Evolutionary conservation across 2,329 filamentous ascomycete species (phyloP).

Genomic region (Bipolaris oryzae): DNA sequence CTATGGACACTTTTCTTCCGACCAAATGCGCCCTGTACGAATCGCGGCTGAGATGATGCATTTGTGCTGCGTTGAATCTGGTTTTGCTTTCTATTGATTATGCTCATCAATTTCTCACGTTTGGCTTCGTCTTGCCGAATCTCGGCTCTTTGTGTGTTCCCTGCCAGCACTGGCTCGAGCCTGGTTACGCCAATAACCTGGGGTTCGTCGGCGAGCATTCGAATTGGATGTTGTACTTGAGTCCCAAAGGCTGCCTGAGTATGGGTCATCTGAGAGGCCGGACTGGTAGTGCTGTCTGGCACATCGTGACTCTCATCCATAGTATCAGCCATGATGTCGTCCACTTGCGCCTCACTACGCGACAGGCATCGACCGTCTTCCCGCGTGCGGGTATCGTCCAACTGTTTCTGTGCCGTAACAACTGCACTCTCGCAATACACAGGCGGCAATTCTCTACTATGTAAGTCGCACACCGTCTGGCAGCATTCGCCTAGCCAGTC

Average conservation of each 20-base stretch:
- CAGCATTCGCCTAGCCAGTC: conserved; percentile 18
- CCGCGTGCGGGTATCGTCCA: conserved; percentile 18
- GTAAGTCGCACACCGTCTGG: not conserved
- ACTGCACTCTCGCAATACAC: conserved; percentile 18
- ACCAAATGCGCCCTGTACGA: not conserved
- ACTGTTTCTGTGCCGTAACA: conserved; percentile 7
- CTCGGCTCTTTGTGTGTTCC: conserved; percentile 23
- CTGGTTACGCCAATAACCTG: conserved; percentile 20
- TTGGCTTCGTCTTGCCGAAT: conserved; percentile 11
- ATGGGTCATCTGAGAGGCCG: conserved; percentile 24
- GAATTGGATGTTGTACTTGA: conserved; percentile 22
- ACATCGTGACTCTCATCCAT: not conserved
- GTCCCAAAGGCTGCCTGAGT: conserved; percentile 34
- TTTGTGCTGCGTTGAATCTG: not conserved
- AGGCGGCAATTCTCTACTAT: not conserved
- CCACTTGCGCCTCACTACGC: not conserved
- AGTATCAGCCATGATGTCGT: conserved; percentile 18
- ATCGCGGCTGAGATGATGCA: not conserved
- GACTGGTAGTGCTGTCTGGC: conserved; percentile 1
- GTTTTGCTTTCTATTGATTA: not conserved
- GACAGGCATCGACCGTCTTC: conserved; percentile 29
- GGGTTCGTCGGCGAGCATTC: conserved; percentile 6
- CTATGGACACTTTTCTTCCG: not conserved
- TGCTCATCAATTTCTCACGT: not conserved
- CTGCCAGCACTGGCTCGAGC: conserved; percentile 30